Evolutionary conservation across 306 rosid species (phyloP).

Genomic region (Sindora glabra): DNA sequence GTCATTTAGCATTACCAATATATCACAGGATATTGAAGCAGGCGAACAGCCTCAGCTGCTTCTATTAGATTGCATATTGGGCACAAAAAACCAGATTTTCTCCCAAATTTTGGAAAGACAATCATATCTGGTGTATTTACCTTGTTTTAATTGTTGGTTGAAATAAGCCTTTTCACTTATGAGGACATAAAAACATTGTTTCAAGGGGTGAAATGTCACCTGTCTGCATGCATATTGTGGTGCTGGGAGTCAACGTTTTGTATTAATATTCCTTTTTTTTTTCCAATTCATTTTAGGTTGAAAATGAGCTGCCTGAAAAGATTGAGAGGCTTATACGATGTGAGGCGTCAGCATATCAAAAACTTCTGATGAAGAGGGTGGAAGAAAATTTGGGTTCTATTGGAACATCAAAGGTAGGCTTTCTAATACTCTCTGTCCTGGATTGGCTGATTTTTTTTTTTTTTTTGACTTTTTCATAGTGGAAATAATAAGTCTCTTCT

Average conservation of each 20-base stretch:
- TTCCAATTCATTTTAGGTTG: slow-evolving; percentile 41
- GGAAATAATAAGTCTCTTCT: no score
- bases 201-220: background rate
- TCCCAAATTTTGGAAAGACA: no score
- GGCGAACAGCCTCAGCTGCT: no score
- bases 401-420: slow-evolving; percentile 65
- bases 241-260: background rate
- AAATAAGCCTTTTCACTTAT: slow-evolving; percentile 8
- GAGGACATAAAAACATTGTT: background rate
- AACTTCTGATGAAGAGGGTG: slow-evolving; percentile 95
- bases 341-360: slow-evolving; percentile 98
- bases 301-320: slow-evolving; percentile 84
- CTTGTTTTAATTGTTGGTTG: no score
- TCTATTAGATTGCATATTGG: no score
- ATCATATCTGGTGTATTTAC: background rate
- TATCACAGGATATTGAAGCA: no score
- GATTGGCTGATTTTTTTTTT: background rate
- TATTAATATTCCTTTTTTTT: slow-evolving; percentile 16
- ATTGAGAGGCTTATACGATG: slow-evolving; percentile 93
- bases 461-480: slow-evolving; percentile 2
- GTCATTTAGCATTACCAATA: no score
- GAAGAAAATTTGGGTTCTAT: slow-evolving; percentile 96
- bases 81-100: no score
- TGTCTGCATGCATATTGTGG: background rate
- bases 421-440: background rate